A percentile compares a stretch with the other conserved stretches of the same genome.
Evolutionary conservation across 2,329 filamentous ascomycete species (phyloP).

Genomic region (Hypoxylon sp.): DNA sequence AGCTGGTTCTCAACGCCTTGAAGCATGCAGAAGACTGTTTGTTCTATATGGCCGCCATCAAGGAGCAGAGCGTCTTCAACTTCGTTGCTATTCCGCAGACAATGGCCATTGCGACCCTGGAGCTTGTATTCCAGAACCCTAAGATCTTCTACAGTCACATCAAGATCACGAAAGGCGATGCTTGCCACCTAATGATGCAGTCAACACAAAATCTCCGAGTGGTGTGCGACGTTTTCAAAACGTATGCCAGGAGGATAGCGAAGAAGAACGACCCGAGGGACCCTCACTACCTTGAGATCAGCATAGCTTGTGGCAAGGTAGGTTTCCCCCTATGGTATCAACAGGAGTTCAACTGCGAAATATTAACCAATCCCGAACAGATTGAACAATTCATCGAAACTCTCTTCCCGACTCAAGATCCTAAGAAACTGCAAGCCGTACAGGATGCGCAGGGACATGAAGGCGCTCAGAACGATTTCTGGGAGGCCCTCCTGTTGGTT

Average conservation of each 20-base stretch:
- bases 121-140: conserved; percentile 92
- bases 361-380: conserved; percentile 57
- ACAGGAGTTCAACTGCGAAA: background rate
- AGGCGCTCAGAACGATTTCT: conserved; percentile 63
- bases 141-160: conserved; percentile 86
- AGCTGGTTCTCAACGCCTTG: conserved; percentile 93
- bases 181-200: conserved; percentile 90
- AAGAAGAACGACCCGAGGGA: conserved; percentile 95
- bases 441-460: conserved; percentile 56
- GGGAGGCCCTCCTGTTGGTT: conserved; percentile 75
- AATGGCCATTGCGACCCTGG: conserved; percentile 97
- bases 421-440: conserved; percentile 66
- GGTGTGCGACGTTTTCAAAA: conserved; percentile 84
- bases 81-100: conserved; percentile 96
- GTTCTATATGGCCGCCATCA: conserved; percentile 96
- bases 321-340: conserved; percentile 27
- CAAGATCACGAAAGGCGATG: conserved; percentile 96
- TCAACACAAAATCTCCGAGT: conserved; percentile 90
- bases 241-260: conserved; percentile 83
- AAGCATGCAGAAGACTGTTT: conserved; percentile 91
- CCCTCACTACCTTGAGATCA: conserved; percentile 92
- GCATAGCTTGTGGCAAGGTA: conserved; percentile 88
- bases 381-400: conserved; percentile 96
- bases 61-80: conserved; percentile 98
- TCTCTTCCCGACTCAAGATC: conserved; percentile 87